Evolutionary conservation across 257 asterid species (phyloP).

Genomic region (Solanum sparsipilum): DNA sequence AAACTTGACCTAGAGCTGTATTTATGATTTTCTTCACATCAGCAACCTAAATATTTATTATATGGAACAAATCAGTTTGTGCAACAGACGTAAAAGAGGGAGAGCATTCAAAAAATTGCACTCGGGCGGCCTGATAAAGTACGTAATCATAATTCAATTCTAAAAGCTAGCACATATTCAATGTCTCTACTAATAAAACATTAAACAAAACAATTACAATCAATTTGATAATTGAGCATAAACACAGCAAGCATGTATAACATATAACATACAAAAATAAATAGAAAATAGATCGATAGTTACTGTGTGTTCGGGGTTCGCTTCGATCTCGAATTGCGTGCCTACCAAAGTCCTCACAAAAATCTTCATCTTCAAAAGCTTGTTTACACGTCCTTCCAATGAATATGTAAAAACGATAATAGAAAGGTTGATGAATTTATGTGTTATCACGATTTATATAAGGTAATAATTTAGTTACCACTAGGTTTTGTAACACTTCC

Average conservation of each 20-base stretch:
- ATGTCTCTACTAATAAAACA: not conserved
- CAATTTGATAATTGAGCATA: not conserved
- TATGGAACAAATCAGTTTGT: not conserved
- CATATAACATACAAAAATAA: not conserved
- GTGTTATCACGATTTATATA: not conserved
- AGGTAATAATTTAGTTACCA: not conserved
- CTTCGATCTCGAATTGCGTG: slow-evolving; percentile 75
- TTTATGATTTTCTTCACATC: slow-evolving; percentile 75
- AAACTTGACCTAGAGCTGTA: slow-evolving; percentile 54
- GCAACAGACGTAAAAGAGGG: not conserved
- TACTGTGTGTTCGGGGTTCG: slow-evolving; percentile 66
- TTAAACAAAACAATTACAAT: not conserved
- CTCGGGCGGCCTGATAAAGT: too few relatives aligned
- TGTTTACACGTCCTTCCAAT: not conserved
- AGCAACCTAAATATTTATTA: slow-evolving; percentile 35
- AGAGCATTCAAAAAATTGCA: not conserved
- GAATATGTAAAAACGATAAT: not conserved
- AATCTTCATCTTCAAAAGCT: slow-evolving; percentile 42
- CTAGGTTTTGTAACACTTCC: not conserved
- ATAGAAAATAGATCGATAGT: not conserved
- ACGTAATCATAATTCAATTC: too few relatives aligned
- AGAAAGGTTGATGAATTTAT: not conserved
- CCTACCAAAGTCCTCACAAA: slow-evolving; percentile 77
- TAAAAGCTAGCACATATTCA: too few relatives aligned
- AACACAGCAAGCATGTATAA: not conserved